Evolutionary conservation across 2,329 filamentous ascomycete species (phyloP).

Genomic region (Coniochaeta sp.): DNA sequence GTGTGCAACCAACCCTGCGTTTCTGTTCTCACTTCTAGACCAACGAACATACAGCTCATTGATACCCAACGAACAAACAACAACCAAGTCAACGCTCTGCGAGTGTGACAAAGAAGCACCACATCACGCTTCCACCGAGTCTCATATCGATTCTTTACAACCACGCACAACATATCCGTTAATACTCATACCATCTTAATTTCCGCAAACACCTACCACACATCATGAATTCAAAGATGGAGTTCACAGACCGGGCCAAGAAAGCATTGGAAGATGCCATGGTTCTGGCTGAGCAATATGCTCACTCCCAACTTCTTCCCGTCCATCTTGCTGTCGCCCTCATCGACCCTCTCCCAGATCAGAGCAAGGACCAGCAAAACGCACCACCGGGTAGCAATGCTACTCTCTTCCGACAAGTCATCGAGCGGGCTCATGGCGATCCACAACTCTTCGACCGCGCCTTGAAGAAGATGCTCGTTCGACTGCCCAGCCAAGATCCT

Average conservation of each 20-base stretch:
- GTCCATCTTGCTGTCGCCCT: conserved; percentile 82
- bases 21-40: neutral
- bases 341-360: conserved; percentile 67
- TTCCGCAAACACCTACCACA: conserved; percentile 13
- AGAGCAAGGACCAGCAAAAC: conserved; percentile 79
- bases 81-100: conserved; percentile 1
- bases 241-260: conserved; percentile 90
- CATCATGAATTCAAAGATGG: conserved; percentile 71
- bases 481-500: conserved; percentile 88
- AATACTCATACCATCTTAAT: conserved; percentile 6
- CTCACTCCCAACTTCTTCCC: conserved; percentile 83
- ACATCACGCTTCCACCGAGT: neutral
- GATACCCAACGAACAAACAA: conserved; percentile 3
- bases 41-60: neutral
- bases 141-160: neutral
- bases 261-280: conserved; percentile 87
- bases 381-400: conserved; percentile 53
- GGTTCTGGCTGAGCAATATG: conserved; percentile 79
- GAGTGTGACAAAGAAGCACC: conserved; percentile 4
- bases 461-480: conserved; percentile 86
- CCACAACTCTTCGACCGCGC: conserved; percentile 80
- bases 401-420: conserved; percentile 89
- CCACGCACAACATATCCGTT: conserved; percentile 7
- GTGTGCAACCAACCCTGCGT: neutral
- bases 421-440: conserved; percentile 91